These are phyloP conservation scores for Orobanche coerulescens DNA, from an alignment of 257 asterid species.

Conservation along the genomic window DNA sequence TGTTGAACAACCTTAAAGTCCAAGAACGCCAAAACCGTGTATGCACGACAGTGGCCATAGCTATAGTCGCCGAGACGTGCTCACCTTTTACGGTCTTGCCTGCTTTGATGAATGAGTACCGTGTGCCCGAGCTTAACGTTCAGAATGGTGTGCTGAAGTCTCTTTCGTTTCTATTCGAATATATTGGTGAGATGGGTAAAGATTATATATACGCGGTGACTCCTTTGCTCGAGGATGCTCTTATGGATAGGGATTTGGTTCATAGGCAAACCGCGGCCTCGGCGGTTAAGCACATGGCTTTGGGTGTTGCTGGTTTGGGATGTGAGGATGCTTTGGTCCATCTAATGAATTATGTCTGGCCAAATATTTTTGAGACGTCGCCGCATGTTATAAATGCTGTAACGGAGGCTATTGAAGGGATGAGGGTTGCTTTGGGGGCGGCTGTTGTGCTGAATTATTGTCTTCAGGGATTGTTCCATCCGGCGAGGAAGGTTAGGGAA, in stretches of 20 bases:
- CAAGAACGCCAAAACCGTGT: conserved; percentile 85
- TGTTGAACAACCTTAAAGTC: conserved; percentile 71
- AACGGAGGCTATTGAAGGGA: conserved; percentile 76
- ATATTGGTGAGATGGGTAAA: conserved; percentile 84
- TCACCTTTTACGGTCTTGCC: conserved; percentile 77
- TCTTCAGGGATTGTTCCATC: conserved; percentile 76
- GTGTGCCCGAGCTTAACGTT: conserved; percentile 79
- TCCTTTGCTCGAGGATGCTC: conserved; percentile 75
- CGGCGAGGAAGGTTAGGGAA: conserved; percentile 78
- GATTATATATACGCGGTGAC: conserved; percentile 83
- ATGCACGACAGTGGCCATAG: conserved; percentile 83
- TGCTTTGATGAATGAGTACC: conserved; percentile 75
- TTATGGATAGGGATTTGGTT: conserved; percentile 74
- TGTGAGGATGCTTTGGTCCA: conserved; percentile 77
- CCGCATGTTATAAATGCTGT: conserved; percentile 82
- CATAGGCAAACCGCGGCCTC: conserved; percentile 83
- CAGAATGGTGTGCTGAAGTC: conserved; percentile 82
- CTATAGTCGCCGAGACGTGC: conserved; percentile 84
- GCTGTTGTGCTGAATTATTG: conserved; percentile 64
- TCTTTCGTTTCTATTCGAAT: conserved; percentile 67
- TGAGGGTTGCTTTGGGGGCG: conserved; percentile 78
- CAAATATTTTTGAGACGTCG: conserved; percentile 74
- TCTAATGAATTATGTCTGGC: conserved; percentile 72
- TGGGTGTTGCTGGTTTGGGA: conserved; percentile 77
- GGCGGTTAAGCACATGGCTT: conserved; percentile 75